Conservation (phyloP, 345 rosid species). For the Physaria fendleri region DNA sequence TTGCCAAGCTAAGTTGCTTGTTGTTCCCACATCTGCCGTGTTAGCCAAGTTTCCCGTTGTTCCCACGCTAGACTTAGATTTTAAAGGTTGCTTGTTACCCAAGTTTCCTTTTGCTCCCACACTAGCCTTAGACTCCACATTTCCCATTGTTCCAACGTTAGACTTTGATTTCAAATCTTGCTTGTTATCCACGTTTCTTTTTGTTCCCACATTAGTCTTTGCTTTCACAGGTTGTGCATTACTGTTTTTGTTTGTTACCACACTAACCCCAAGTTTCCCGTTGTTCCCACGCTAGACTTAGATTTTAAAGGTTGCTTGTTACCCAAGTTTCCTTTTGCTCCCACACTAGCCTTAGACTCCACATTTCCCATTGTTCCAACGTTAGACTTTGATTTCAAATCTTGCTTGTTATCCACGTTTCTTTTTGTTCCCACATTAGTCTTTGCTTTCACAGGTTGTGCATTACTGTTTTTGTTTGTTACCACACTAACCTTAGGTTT, state of each 20-base stretch:
- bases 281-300: background rate
- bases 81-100: background rate
- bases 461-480: too few relatives aligned
- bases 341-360: constrained; percentile 1
- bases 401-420: too few relatives aligned
- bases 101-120: constrained; percentile 1
- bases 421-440: too few relatives aligned
- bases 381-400: too few relatives aligned
- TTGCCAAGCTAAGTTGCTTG: background rate
- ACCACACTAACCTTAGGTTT: constrained; percentile 5
- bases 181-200: too few relatives aligned
- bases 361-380: too few relatives aligned
- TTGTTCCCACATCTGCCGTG: background rate
- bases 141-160: too few relatives aligned
- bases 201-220: too few relatives aligned
- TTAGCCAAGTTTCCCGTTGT: background rate
- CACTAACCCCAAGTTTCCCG: background rate
- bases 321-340: background rate
- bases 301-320: constrained; percentile 8
- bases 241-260: too few relatives aligned
- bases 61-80: constrained; percentile 1
- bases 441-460: too few relatives aligned
- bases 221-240: too few relatives aligned
- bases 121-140: background rate
- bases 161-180: too few relatives aligned